Evolutionary conservation across 148 eudicot species (phyloP).

Genomic region (Linanthus parryae): DNA sequence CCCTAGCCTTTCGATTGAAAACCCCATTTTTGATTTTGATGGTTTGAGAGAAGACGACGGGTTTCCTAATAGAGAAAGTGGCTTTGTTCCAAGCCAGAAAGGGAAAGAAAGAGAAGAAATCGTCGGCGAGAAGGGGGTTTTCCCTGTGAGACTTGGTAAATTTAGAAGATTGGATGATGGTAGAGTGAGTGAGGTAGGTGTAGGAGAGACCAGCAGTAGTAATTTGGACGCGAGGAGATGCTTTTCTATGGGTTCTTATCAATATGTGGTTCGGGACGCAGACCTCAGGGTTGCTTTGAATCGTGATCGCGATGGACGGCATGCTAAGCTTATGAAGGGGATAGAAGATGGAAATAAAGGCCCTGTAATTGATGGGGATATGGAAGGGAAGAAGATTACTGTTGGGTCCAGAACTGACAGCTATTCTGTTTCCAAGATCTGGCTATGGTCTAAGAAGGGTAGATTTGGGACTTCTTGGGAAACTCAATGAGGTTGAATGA

Average conservation of each 20-base stretch:
- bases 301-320: no score
- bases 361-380: constrained; percentile 16
- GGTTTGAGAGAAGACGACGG: background rate
- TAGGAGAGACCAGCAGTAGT: constrained; percentile 25
- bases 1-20: background rate
- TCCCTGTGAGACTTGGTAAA: constrained; percentile 54
- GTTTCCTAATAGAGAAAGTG: no score
- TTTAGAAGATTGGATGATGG: constrained; percentile 28
- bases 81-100: no score
- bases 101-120: no score
- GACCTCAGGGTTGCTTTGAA: constrained; percentile 31
- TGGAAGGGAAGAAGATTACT: constrained; percentile 43
- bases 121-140: constrained; percentile 29
- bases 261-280: constrained; percentile 43
- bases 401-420: constrained; percentile 43
- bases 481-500: no score
- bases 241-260: constrained; percentile 48
- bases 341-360: constrained; percentile 6
- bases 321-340: no score
- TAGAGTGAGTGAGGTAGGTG: constrained; percentile 11
- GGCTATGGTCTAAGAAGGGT: constrained; percentile 63
- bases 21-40: background rate
- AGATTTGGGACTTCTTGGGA: no score
- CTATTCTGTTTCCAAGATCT: constrained; percentile 63
- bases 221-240: constrained; percentile 54